Base-by-base conservation (phyloP, 2,329 filamentous ascomycete species). In the Calonectria pteridis region DNA sequence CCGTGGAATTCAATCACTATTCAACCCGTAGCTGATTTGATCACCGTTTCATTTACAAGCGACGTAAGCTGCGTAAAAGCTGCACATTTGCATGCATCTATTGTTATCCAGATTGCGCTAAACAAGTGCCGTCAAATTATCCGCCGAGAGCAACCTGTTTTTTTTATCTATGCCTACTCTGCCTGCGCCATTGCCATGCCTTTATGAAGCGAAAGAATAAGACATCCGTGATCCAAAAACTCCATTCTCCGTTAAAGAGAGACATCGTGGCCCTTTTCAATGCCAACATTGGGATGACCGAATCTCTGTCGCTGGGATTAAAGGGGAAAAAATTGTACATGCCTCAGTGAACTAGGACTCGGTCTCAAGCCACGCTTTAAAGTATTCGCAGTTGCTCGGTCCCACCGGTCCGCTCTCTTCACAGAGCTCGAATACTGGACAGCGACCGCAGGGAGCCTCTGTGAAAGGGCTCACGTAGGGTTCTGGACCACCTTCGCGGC, bases 361-460 rank as follows among this genome's bases (percentile, higher is more conserved):
- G 76, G 86, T 80, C 0, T 87, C 89, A 58, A 98, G 85, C 97
- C 97, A 99, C 67, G 93, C 91, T 76, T 94, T 91, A 81, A 98
- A 98, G 82, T 99, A 99, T 68, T 95, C 93, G 84, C 97, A 99
- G 65, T 94, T 98, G 77, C 92, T 93, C 0, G 96, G 95, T 80
- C 93, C 97, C 28, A 99, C 95, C 0, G 95, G 95, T 0, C 96
- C 96, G 9, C 95, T 95, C 74, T 98, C 95, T 77, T 95, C 94
- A 83, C 97, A 99, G 2, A 98, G 89, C 72, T 97, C 94, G 83
- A 98, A 98, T 3, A 98, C 96, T 0, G 97, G 97, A 84, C 97
- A 99, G 69, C 92, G 90, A 2, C 96, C 96, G 84, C 97, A 99
- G 1, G 97, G 97, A 3, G 94, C 93, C 83, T 98, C 95, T 2